Percentiles rank a stretch among this genome's conserved stretches.
These are phyloP conservation scores for Calonectria pseudoreteaudii DNA, from an alignment of 2,329 filamentous ascomycete genomes.

Conservation along the genomic window DNA sequence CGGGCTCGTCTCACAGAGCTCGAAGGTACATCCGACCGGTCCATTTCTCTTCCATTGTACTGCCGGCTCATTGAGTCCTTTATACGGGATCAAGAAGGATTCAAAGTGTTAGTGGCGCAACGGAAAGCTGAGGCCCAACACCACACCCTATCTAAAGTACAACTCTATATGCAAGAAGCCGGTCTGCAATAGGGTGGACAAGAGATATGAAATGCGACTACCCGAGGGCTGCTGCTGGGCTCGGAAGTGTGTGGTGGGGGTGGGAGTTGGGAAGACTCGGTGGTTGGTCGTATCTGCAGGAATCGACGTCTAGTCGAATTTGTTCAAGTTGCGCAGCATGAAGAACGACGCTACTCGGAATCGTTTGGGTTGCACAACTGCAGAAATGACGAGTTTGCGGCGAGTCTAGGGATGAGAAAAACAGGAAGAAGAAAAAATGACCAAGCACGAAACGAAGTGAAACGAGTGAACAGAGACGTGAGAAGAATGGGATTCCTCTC, in stretches of 20 bases:
- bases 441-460: slow-evolving; percentile 26
- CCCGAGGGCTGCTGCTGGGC: slow-evolving; percentile 29
- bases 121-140: slow-evolving; percentile 23
- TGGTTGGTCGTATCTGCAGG: slow-evolving; percentile 35
- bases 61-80: slow-evolving; percentile 64
- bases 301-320: slow-evolving; percentile 38
- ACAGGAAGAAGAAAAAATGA: slow-evolving; percentile 10
- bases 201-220: slow-evolving; percentile 29
- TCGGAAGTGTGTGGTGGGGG: slow-evolving; percentile 13
- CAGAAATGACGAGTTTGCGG: slow-evolving; percentile 30
- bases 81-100: slow-evolving; percentile 36
- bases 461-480: slow-evolving; percentile 33
- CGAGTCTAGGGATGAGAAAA: slow-evolving; percentile 19
- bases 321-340: slow-evolving; percentile 39
- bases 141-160: slow-evolving; percentile 34
- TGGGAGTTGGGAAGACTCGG: slow-evolving; percentile 22
- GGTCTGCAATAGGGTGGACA: slow-evolving; percentile 23
- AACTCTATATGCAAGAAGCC: slow-evolving; percentile 40
- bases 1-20: slow-evolving; percentile 67
- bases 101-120: slow-evolving; percentile 30
- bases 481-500: slow-evolving; percentile 30
- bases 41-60: slow-evolving; percentile 67
- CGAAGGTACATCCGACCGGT: slow-evolving; percentile 54
- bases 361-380: slow-evolving; percentile 38
- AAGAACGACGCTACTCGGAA: slow-evolving; percentile 33